These are phyloP conservation scores for Thielaviopsis populi DNA, from an alignment of 2,329 filamentous ascomycete species.

Conservation along the genomic window DNA sequence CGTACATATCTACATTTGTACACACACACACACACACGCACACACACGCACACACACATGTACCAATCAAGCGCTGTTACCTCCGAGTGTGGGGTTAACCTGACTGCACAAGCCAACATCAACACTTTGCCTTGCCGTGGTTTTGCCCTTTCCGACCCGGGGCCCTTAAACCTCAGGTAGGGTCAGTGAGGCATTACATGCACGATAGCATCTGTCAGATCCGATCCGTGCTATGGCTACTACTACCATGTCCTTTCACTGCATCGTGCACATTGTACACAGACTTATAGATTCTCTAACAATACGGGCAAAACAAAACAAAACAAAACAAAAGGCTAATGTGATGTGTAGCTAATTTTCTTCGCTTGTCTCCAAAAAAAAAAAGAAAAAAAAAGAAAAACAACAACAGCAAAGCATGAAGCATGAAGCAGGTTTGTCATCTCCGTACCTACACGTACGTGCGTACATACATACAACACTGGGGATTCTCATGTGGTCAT, in stretches of 20 bases:
- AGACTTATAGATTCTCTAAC: not conserved
- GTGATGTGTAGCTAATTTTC: not conserved
- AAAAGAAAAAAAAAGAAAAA: not conserved
- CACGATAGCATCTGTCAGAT: not conserved
- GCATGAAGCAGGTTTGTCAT: not conserved
- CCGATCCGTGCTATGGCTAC: not conserved
- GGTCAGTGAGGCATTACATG: slow-evolving; percentile 2
- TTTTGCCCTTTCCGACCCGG: not conserved
- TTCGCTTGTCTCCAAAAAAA: not conserved
- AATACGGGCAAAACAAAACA: not conserved
- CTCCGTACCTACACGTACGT: too few species aligned
- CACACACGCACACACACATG: not conserved
- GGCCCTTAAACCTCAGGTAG: not conserved
- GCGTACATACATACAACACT: too few species aligned
- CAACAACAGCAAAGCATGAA: not conserved
- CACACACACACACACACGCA: not conserved
- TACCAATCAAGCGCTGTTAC: not conserved
- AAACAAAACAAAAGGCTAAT: too few species aligned
- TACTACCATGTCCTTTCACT: not conserved
- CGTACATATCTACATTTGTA: not conserved
- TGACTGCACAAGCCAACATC: not conserved
- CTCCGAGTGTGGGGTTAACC: not conserved
- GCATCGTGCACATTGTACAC: not conserved
- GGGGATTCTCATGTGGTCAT: not conserved
- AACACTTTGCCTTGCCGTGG: not conserved